These are phyloP conservation scores for Orbilia ellipsospora DNA, from an alignment of 2,329 filamentous ascomycete species.

Conservation along the genomic window DNA sequence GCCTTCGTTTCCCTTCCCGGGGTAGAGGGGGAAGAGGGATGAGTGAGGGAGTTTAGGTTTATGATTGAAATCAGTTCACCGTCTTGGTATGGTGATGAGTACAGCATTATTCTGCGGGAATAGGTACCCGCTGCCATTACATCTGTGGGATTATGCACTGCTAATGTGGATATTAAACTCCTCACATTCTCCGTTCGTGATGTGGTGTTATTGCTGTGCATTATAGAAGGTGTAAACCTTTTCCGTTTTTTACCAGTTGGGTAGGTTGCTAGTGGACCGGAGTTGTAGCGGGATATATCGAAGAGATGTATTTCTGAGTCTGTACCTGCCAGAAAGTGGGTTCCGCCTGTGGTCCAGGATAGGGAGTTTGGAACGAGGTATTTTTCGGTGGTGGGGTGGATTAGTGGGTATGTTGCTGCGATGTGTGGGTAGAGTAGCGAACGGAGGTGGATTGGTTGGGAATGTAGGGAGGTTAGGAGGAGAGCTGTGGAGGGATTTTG, in stretches of 20 bases:
- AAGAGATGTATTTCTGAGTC: slow-evolving; percentile 64
- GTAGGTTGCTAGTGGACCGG: slow-evolving; percentile 61
- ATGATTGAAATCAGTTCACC: slow-evolving; percentile 64
- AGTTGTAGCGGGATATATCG: slow-evolving; percentile 62
- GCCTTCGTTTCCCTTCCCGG: too few species aligned
- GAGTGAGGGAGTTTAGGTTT: slow-evolving; percentile 55
- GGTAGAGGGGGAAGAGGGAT: not conserved
- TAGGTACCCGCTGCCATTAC: slow-evolving; percentile 66
- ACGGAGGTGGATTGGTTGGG: slow-evolving; percentile 65
- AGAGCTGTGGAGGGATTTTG: slow-evolving; percentile 63
- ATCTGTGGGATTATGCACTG: slow-evolving; percentile 60
- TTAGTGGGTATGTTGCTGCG: slow-evolving; percentile 64
- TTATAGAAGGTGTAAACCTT: slow-evolving; percentile 3
- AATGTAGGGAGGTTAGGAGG: slow-evolving; percentile 63
- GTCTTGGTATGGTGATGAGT: slow-evolving; percentile 61
- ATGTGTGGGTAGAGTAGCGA: slow-evolving; percentile 63
- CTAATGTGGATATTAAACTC: slow-evolving; percentile 64
- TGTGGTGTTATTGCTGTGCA: not conserved
- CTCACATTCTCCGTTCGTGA: slow-evolving; percentile 60
- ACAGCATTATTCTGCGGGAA: slow-evolving; percentile 65
- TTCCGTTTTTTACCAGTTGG: slow-evolving; percentile 60
- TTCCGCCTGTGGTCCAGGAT: slow-evolving; percentile 62
- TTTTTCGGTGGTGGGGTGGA: slow-evolving; percentile 64
- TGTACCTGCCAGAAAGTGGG: slow-evolving; percentile 65
- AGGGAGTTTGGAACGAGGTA: slow-evolving; percentile 64